Evolutionary conservation across 1,284 basidiomycete genomes (phyloP), one percentile per base, ranked within the genome.

Genomic region (Moesziomyces parantarcticus): DNA sequence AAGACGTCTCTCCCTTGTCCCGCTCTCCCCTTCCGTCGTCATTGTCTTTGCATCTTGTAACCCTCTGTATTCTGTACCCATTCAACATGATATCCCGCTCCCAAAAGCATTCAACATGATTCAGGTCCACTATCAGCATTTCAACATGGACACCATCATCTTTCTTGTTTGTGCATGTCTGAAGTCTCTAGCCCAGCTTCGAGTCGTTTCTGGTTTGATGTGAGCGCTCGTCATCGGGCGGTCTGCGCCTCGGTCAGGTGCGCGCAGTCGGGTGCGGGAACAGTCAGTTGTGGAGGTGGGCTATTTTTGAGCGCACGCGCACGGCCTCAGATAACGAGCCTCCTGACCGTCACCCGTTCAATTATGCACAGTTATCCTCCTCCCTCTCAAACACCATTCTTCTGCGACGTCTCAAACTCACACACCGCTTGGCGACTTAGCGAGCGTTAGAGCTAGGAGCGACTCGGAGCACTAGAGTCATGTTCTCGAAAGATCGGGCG

Each of bases 61-160:
- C 48, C 49, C 61, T 59, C 40, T 70, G 66, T 68, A 68, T 74
- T 69, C 53, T 58, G 57, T 70, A 65, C 59, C 48, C 70, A 74
- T 74, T 74, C 71, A 74, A 70, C 71, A 74, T 74, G 71, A 74
- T 74, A 69, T 69, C 71, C 71, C 71, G 57, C 60, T 59, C 58
- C 58, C 39, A 60, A 64, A 60, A 64, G 68, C 69, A 63, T 66
- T 72, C 69, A 72, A 72, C 69, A 72, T 72, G 69, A 66, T 59
- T 41, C 58, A 20, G 45, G 39, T 42, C 46, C 51, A 61, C 62
- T 64, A 60, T 53, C 67, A 70, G 58, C 57, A 58, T 58, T 69
- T 69, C 66, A 69, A 69, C 66, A 69, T 69, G 66, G 66, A 58
- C 23, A 44, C 22, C 42, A 39, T 21, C 29, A 34, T 5, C 32